Base-by-base conservation (phyloP, 768 basidiomycete species). In the Wakefieldia striispora region DNA sequence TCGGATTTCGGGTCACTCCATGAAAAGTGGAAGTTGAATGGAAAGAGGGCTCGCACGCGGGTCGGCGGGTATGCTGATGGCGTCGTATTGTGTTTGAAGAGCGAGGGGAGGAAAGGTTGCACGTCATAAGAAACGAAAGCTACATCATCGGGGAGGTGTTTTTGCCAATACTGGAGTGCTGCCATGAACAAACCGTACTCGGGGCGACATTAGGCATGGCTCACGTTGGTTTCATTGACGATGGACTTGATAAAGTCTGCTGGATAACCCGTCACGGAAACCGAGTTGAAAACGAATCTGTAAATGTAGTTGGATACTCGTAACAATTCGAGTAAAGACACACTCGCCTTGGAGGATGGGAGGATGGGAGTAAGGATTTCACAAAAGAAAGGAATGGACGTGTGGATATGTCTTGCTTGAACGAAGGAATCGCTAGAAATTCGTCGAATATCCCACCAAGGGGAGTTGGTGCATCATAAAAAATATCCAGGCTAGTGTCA, bases 31-130 rank as follows among this genome's bases (percentile, higher is more conserved):
- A 75, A 71, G 65, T 78, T 76, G 39, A 78, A 64, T 1, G 78
- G 80, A 8, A 71, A 62, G 40, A 72, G 61, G 16, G 58, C 61
- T 6, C 48, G 59, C 2, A 60, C 39, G 29, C 78, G 75, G 23
- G 55, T 50, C 3, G 75, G 73, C 5, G 79, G 80, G 59, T 74
- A 82, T 1, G 79, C 80, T 13, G 75, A 70, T 0, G 65, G 38
- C 2, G 60, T 62, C 37, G 61, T 44, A 21, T 62, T 70, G 53
- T 77, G 75, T 1, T 60, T 49, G 50, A 73, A 71, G 48, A 75
- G 52, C 35, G 64, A 57, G 0, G 75, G 66, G 0, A 77, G 70
- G 73, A 84, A 82, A 4, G 78, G 77, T 49, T 84, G 81, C 45
- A 79, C 69, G 2, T 40, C 51, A 12, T 63, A 64, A 11, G 56